phyloP scores from a whole-genome alignment of 2,329 filamentous ascomycete species.

The Beauveria scarabaeidicola region DNA sequence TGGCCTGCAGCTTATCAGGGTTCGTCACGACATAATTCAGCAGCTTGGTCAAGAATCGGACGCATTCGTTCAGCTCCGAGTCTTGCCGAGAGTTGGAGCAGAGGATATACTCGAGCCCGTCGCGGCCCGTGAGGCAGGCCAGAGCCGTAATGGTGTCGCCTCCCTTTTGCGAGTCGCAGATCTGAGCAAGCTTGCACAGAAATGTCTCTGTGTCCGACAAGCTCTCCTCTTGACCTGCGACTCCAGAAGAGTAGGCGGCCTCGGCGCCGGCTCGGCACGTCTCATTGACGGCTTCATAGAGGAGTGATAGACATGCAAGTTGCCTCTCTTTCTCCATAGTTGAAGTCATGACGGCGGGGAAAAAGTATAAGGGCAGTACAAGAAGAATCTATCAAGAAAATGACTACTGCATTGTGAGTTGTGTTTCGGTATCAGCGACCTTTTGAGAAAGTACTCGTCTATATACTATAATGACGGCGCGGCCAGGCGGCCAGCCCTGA shows the following conservation, averaged over 20 bases:
- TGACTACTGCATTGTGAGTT: not conserved
- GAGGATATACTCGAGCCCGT: slow-evolving; percentile 12
- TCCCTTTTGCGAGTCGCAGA: slow-evolving; percentile 12
- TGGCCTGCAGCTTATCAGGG: not conserved
- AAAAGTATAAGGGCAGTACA: no score
- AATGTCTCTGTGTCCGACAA: not conserved
- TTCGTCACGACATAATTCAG: not conserved
- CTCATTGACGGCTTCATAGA: not conserved
- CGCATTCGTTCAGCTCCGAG: slow-evolving; percentile 7
- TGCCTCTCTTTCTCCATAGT: not conserved
- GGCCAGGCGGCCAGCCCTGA: no score
- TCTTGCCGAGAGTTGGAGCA: slow-evolving; percentile 11
- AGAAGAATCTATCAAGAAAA: no score
- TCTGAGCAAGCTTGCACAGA: slow-evolving; percentile 13
- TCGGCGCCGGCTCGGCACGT: not conserved
- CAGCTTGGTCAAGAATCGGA: not conserved
- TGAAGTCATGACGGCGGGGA: not conserved
- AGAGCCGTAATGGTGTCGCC: slow-evolving; percentile 11
- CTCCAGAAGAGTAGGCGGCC: not conserved
- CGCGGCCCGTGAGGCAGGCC: not conserved
- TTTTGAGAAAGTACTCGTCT: no score
- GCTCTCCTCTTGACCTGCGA: not conserved
- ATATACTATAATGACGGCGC: no score
- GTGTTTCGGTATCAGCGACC: no score
- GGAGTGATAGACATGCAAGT: not conserved